A percentile compares a stretch with the other conserved stretches of the same genome.
These are phyloP conservation scores for Carpinus viminea DNA, from an alignment of 306 rosid species.

Conservation along the genomic window DNA sequence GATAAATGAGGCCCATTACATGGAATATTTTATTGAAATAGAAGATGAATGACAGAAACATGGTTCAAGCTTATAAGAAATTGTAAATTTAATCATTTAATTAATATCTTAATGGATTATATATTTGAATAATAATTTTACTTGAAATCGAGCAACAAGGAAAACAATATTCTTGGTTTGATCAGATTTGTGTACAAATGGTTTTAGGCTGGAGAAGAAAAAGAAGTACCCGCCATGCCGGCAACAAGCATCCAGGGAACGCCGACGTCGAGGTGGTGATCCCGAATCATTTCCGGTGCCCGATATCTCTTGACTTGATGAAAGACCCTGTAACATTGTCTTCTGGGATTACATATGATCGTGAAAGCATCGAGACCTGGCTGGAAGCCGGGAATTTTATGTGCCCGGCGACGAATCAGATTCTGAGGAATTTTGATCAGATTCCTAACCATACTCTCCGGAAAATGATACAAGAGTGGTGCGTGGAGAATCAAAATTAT, in stretches of 20 bases:
- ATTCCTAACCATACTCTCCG: slow-evolving; percentile 68
- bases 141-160: not conserved
- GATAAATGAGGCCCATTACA: too few relatives aligned
- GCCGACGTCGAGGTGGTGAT: slow-evolving; percentile 40
- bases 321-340: slow-evolving; percentile 81
- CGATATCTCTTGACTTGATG: slow-evolving; percentile 73
- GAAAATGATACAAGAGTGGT: slow-evolving; percentile 77
- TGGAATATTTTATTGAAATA: too few relatives aligned
- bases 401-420: slow-evolving; percentile 61
- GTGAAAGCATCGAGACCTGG: slow-evolving; percentile 71
- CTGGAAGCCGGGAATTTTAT: slow-evolving; percentile 62
- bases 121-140: too few relatives aligned
- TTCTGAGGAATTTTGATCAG: slow-evolving; percentile 52
- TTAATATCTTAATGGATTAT: too few relatives aligned
- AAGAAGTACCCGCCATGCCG: slow-evolving; percentile 20
- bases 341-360: slow-evolving; percentile 75
- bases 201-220: slow-evolving; percentile 63
- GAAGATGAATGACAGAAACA: too few relatives aligned
- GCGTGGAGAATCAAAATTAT: slow-evolving; percentile 46
- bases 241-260: slow-evolving; percentile 21
- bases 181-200: slow-evolving; percentile 31
- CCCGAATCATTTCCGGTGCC: slow-evolving; percentile 67
- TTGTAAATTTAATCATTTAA: too few relatives aligned
- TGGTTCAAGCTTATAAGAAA: too few relatives aligned
- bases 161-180: slow-evolving; percentile 2